phyloP scores from a whole-genome alignment of 2,329 filamentous ascomycete species.

The Magnaporthiopsis poae region DNA sequence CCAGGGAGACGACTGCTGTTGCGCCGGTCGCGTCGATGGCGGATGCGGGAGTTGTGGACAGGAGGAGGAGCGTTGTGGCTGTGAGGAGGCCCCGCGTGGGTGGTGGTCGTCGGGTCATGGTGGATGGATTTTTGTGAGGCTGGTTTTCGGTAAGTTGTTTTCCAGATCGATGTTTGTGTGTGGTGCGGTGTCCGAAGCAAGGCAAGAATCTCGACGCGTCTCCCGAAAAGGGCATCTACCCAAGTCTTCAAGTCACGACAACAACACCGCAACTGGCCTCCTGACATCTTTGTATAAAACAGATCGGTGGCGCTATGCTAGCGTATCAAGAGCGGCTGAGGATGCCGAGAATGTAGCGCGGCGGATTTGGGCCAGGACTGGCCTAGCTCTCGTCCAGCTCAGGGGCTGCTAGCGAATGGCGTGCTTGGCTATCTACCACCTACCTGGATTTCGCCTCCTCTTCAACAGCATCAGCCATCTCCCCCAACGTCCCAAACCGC shows the following conservation, averaged over 20 bases:
- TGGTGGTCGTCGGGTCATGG: background rate
- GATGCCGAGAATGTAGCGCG: background rate
- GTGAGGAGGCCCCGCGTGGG: no score
- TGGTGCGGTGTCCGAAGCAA: no score
- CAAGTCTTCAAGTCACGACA: no score
- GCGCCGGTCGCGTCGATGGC: background rate
- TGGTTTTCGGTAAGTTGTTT: no score
- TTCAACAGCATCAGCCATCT: constrained; percentile 51
- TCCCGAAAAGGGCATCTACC: no score
- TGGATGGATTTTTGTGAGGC: no score
- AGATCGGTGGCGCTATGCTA: background rate
- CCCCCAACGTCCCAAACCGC: constrained; percentile 47
- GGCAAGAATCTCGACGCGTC: no score
- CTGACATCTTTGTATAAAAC: background rate
- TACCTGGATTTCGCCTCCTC: constrained; percentile 15
- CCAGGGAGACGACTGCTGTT: constrained; percentile 9
- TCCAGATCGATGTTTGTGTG: no score
- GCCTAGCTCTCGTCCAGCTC: background rate
- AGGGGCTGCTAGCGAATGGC: background rate
- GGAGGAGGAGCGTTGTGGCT: background rate
- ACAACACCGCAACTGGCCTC: no score
- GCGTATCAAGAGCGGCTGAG: background rate
- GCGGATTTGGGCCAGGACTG: background rate
- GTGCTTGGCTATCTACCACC: no score
- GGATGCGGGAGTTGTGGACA: background rate